Base-by-base conservation (phyloP, 441 rosid genomes). In the Pelargonium citronellum region DNA sequence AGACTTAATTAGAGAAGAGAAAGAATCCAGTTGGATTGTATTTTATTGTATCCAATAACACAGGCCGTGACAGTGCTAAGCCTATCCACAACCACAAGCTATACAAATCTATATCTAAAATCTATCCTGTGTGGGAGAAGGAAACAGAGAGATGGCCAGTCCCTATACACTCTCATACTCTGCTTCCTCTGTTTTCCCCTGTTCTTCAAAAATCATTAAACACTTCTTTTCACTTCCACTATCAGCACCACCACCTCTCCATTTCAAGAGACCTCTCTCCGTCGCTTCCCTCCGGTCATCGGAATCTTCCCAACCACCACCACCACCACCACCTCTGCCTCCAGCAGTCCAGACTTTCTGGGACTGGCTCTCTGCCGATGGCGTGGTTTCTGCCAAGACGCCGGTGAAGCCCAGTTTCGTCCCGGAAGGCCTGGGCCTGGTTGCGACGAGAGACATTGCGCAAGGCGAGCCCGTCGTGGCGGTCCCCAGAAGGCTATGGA, bases 401-500 rank as follows among this genome's bases (percentile, higher is more conserved):
- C 79, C 86, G 2, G 83, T 85, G 12, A 84, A 78, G 75, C 96
- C 96, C 1, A 88, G 83, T 5, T 11, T 78, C 10, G 91, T 89
- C 17, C 73, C 78, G 3, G 95, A 90, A 81, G 96, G 99, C 20
- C 76, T 95, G 30, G 99, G 97, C 7, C 89, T 95, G 70, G 78
- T 91, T 58, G 97, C 97, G 4, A 78, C 78, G 68, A 82, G 94
- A 19, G 86, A 88, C 84, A 89, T 95, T 67, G 81, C 77, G 41
- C 85, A 80, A 76, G 91, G 92, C 71, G 99, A 91, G 79, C 89
- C 88, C 73, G 90, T 95, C 44, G 79, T 95, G 80, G 96, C 91
- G 85, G 79, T 95, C 30, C 99, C 97, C n/a, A 84, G 86, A 77
- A 83, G 86, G 73, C 73, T 91, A 44, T 95, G 97, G 99, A 87